Evolutionary conservation across 2,329 filamentous ascomycete species (phyloP).

Genomic region (Trichoderma semiorbis): DNA sequence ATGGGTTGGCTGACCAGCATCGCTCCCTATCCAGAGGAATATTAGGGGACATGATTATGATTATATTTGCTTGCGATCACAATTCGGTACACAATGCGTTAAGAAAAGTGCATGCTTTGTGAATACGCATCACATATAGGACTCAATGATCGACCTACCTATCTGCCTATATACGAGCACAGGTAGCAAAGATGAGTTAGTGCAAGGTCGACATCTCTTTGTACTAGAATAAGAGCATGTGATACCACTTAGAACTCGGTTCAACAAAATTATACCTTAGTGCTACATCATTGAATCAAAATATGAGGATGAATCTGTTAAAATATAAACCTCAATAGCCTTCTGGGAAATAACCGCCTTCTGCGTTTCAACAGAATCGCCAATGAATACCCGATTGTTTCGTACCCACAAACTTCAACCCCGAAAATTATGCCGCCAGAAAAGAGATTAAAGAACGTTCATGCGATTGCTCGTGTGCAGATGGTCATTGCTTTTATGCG

Average conservation of each 20-base stretch:
- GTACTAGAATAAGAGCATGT: background rate
- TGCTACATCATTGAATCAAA: background rate
- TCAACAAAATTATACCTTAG: background rate
- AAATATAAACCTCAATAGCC: no score
- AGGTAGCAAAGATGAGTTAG: background rate
- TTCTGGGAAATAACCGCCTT: no score
- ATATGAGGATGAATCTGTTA: background rate
- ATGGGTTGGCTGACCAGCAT: fast-evolving
- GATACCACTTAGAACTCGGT: background rate
- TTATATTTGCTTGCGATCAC: background rate
- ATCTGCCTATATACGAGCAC: background rate
- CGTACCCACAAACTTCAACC: background rate
- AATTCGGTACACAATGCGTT: no score
- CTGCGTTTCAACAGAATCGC: no score
- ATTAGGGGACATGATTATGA: background rate
- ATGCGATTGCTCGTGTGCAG: background rate
- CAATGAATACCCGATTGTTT: background rate
- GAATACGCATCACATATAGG: background rate
- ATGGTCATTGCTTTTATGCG: background rate
- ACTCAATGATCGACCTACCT: background rate
- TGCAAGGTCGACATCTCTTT: background rate
- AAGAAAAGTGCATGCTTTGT: background rate
- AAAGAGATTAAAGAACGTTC: background rate
- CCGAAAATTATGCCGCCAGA: background rate
- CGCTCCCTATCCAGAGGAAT: background rate